A percentile compares a stretch with the other conserved stretches of the same genome.
Conservation (phyloP, 305 asterid species). For the Salvia sclarea region DNA sequence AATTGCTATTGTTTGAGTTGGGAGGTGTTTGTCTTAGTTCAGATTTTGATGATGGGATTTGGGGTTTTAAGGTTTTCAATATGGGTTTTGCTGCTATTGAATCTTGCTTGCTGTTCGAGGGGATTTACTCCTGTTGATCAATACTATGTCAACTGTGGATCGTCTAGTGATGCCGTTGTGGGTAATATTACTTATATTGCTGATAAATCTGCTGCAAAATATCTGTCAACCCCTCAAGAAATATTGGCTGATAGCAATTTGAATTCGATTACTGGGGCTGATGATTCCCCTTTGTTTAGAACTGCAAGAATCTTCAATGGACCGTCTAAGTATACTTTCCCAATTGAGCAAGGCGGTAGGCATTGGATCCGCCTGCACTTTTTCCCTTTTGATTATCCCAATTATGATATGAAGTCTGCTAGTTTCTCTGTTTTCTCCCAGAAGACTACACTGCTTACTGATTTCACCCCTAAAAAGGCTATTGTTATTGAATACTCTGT, state of each 20-base stretch:
- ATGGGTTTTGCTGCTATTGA: conserved; percentile 46
- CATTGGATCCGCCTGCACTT: conserved; percentile 84
- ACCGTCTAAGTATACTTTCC: conserved; percentile 56
- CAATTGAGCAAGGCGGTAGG: conserved; percentile 56
- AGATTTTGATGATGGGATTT: conserved; percentile 46
- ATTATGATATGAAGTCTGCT: conserved; percentile 55
- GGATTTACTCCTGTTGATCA: conserved; percentile 66
- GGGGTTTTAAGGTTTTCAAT: conserved; percentile 42
- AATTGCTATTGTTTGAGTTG: conserved; percentile 22
- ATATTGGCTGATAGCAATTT: conserved; percentile 51
- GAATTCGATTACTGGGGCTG: conserved; percentile 43
- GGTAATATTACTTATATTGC: conserved; percentile 52
- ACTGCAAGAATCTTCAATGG: conserved; percentile 68
- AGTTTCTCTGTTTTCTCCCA: conserved; percentile 68
- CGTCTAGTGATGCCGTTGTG: conserved; percentile 47
- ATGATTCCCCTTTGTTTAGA: conserved; percentile 47
- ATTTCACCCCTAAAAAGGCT: conserved; percentile 54
- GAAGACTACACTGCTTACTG: conserved; percentile 53
- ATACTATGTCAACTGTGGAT: conserved; percentile 69
- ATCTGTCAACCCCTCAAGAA: conserved; percentile 56
- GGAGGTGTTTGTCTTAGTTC: conserved; percentile 21
- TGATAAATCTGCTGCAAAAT: conserved; percentile 60
- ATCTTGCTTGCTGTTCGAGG: conserved; percentile 42
- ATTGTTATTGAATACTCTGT: conserved; percentile 58
- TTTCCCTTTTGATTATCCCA: conserved; percentile 54